A percentile compares a stretch with the other conserved stretches of the same genome.
phyloP scores from a whole-genome alignment of 352 stramenopile species.

The Detonula confervacea region DNA sequence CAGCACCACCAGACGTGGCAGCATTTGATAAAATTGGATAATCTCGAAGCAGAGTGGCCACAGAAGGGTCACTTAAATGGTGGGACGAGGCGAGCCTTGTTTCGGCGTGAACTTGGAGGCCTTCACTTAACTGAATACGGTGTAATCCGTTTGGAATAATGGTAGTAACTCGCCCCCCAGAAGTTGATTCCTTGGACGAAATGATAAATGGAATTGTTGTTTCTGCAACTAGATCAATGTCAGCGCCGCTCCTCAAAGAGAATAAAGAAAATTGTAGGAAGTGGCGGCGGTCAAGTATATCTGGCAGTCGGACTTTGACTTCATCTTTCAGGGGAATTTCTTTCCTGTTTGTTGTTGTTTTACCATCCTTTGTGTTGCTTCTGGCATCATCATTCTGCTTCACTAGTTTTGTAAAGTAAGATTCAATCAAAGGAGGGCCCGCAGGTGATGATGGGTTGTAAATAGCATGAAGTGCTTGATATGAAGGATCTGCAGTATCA shows the following conservation, averaged over 20 bases:
- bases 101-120: slow-evolving; percentile 76
- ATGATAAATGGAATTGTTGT: slow-evolving; percentile 75
- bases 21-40: slow-evolving; percentile 50
- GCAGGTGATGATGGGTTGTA: slow-evolving; percentile 72
- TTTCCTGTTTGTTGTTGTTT: slow-evolving; percentile 31
- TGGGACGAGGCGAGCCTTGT: slow-evolving; percentile 70
- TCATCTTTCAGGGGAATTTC: slow-evolving; percentile 73
- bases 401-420: slow-evolving; percentile 60
- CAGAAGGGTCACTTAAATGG: slow-evolving; percentile 71
- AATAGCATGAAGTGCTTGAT: slow-evolving; percentile 53
- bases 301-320: slow-evolving; percentile 79
- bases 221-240: slow-evolving; percentile 54
- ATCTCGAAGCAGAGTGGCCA: slow-evolving; percentile 70
- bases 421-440: slow-evolving; percentile 64
- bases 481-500: slow-evolving; percentile 38
- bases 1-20: not conserved
- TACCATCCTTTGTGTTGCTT: slow-evolving; percentile 5
- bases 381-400: slow-evolving; percentile 9
- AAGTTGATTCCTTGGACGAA: slow-evolving; percentile 62
- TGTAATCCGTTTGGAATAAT: slow-evolving; percentile 84
- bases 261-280: slow-evolving; percentile 79
- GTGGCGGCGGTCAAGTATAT: slow-evolving; percentile 75
- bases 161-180: slow-evolving; percentile 61
- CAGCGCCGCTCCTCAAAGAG: slow-evolving; percentile 43
- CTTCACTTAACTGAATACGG: slow-evolving; percentile 70